These are phyloP conservation scores for Chrysosporium keratinophilum DNA, from an alignment of 2,329 filamentous ascomycete species.

Conservation along the genomic window DNA sequence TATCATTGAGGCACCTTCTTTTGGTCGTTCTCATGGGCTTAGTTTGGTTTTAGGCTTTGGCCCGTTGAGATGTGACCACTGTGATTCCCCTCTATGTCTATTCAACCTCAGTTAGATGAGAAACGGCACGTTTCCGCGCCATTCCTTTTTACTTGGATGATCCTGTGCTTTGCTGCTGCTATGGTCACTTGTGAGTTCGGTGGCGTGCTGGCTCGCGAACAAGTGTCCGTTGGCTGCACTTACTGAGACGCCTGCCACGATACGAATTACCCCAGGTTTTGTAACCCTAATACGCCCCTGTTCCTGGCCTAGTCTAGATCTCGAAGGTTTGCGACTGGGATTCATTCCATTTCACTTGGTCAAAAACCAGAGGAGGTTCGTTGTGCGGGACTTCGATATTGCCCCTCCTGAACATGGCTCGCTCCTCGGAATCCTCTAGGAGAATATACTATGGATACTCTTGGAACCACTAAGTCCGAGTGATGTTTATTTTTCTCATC, in stretches of 20 bases:
- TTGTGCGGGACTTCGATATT: not conserved
- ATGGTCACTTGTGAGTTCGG: not conserved
- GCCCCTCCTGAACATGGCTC: conserved; percentile 3
- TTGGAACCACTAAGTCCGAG: not conserved
- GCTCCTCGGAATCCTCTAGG: conserved; percentile 6
- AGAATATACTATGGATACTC: conserved; percentile 10
- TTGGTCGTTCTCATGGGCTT: too few species aligned
- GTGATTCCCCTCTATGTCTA: too few species aligned
- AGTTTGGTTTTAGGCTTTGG: too few species aligned
- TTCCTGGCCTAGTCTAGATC: conserved; percentile 11
- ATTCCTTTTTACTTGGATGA: not conserved
- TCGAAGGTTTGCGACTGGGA: not conserved
- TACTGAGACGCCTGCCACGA: not conserved
- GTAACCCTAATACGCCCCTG: conserved; percentile 8
- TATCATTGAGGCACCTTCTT: too few species aligned
- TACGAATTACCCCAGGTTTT: conserved; percentile 12
- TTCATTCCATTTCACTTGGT: not conserved
- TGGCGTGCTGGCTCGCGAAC: not conserved
- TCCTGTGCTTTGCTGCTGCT: not conserved
- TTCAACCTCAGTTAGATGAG: not conserved
- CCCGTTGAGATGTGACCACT: too few species aligned
- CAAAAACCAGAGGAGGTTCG: not conserved
- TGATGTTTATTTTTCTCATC: not conserved
- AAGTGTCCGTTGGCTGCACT: not conserved
- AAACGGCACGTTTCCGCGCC: not conserved